These are phyloP conservation scores for Mucor saturninus DNA, from an alignment of 371 early-diverging fungal species.

Conservation along the genomic window DNA sequence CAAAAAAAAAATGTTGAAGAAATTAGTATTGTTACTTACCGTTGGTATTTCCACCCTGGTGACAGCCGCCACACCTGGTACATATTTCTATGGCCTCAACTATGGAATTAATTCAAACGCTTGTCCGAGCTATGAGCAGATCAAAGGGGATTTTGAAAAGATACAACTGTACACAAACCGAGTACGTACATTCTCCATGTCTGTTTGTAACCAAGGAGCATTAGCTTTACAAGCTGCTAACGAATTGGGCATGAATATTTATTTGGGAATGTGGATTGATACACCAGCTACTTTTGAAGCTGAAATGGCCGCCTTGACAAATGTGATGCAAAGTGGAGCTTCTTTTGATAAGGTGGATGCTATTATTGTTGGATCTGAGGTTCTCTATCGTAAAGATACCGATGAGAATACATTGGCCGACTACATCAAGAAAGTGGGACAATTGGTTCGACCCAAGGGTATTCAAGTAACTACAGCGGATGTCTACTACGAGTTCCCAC, in stretches of 20 bases:
- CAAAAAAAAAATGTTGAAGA: constrained; percentile 2
- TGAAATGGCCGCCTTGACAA: constrained; percentile 53
- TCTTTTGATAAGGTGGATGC: constrained; percentile 46
- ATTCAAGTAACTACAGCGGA: constrained; percentile 59
- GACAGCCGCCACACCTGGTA: background rate
- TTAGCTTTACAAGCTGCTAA: constrained; percentile 64
- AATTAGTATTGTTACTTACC: background rate
- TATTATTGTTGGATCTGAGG: constrained; percentile 68
- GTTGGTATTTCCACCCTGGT: background rate
- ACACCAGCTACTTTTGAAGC: constrained; percentile 50
- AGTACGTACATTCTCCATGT: constrained; percentile 59
- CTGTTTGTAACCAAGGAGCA: constrained; percentile 63
- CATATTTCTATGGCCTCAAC: constrained; percentile 56
- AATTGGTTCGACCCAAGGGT: constrained; percentile 37
- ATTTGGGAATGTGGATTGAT: constrained; percentile 70
- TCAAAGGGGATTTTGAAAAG: constrained; percentile 51
- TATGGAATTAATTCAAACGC: constrained; percentile 60
- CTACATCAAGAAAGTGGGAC: constrained; percentile 42
- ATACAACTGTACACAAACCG: constrained; percentile 56
- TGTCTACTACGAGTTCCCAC: constrained; percentile 57
- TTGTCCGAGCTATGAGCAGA: constrained; percentile 57
- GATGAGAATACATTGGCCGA: constrained; percentile 39
- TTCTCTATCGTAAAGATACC: constrained; percentile 61
- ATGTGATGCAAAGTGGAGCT: constrained; percentile 34
- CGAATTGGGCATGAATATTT: constrained; percentile 56